Percentiles rank a stretch among this genome's conserved stretches.
Conservation (phyloP, 2,329 filamentous ascomycete genomes). For the Monilinia fructicola region DNA sequence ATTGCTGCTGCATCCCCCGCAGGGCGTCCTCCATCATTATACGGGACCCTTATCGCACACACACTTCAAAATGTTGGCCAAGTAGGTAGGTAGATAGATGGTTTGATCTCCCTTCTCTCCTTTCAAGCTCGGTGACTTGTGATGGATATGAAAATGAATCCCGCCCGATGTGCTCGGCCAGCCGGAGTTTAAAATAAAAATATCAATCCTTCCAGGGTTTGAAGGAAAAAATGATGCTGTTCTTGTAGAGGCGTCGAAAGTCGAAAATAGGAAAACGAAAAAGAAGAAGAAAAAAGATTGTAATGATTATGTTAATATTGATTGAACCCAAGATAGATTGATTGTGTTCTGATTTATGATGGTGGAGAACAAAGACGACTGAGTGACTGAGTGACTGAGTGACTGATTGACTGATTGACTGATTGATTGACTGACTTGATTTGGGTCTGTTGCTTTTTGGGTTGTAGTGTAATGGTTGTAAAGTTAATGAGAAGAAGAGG, state of each 20-base stretch:
- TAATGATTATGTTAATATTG: background rate
- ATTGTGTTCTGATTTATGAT: background rate
- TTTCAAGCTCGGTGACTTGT: background rate
- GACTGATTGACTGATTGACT: too few relatives aligned
- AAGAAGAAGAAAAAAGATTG: background rate
- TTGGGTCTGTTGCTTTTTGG: too few relatives aligned
- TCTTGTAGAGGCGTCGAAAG: background rate
- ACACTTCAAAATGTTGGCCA: conserved; percentile 4
- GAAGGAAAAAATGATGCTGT: too few relatives aligned
- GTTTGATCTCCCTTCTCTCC: background rate
- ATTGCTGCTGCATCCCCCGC: conserved; percentile 29
- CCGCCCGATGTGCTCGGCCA: conserved; percentile 22
- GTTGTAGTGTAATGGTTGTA: too few relatives aligned
- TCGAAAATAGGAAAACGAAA: background rate
- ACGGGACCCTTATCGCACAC: conserved; percentile 22
- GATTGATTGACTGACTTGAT: background rate
- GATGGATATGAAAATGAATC: conserved; percentile 12
- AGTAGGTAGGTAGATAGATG: background rate
- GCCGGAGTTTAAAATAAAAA: conserved; percentile 5
- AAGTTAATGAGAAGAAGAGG: too few relatives aligned
- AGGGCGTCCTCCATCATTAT: conserved; percentile 31
- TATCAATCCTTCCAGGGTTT: background rate
- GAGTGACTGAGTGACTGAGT: too few relatives aligned
- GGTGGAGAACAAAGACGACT: too few relatives aligned
- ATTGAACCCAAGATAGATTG: background rate